Conservation (phyloP, 2,329 filamentous ascomycete species). For the Alternaria arborescens region DNA sequence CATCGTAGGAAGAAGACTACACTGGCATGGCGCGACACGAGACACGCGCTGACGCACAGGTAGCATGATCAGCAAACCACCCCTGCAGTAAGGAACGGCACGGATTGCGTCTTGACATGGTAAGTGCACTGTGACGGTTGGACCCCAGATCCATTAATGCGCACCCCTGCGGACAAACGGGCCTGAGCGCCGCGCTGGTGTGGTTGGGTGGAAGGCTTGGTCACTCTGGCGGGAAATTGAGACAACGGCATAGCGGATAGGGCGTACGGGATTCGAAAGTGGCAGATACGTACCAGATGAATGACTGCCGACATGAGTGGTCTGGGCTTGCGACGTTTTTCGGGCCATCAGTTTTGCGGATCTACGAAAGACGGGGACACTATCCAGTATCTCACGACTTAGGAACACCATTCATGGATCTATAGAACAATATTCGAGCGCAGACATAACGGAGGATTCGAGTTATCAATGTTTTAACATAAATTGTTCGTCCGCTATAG, state of each 20-base stretch:
- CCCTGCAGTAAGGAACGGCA: slow-evolving; percentile 7
- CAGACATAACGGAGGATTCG: not conserved
- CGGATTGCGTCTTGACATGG: slow-evolving; percentile 4
- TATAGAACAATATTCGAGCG: not conserved
- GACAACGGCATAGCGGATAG: not conserved
- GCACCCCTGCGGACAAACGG: slow-evolving; percentile 16
- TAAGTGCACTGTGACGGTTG: not conserved
- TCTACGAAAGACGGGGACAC: not conserved
- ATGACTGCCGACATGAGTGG: slow-evolving; percentile 11
- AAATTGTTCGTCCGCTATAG: slow-evolving; percentile 17
- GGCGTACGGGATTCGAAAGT: not conserved
- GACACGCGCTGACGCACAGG: slow-evolving; percentile 9
- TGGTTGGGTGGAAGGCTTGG: not conserved
- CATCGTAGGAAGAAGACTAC: not conserved
- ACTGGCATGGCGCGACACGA: slow-evolving; percentile 1
- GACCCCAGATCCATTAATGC: slow-evolving; percentile 9
- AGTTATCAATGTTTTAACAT: not conserved
- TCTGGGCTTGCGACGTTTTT: not conserved
- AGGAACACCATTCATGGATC: not conserved
- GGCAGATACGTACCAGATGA: slow-evolving; percentile 3
- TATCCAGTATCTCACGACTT: not conserved
- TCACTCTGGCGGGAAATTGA: not conserved
- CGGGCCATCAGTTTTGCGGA: not conserved
- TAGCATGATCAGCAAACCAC: slow-evolving; percentile 5
- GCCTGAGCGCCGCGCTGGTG: slow-evolving; percentile 14